A percentile compares a stretch with the other conserved stretches of the same genome.
These are phyloP conservation scores for Neonothopanus nambi DNA, from an alignment of 1,284 basidiomycete genomes.

Conservation along the genomic window DNA sequence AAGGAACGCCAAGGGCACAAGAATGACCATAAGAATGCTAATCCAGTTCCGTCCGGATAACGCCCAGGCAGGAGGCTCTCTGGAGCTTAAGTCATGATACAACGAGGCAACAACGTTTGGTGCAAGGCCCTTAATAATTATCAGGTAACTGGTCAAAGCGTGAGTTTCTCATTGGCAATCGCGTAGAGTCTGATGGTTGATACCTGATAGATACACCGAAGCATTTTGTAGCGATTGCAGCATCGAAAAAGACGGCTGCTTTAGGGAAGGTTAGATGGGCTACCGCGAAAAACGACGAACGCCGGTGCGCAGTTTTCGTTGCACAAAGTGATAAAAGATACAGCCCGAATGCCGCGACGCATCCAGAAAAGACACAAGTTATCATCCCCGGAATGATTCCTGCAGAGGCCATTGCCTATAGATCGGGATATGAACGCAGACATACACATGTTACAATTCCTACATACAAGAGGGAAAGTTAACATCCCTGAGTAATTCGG, in stretches of 20 bases:
- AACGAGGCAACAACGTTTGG: conserved; percentile 90
- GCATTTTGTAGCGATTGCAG: conserved; percentile 95
- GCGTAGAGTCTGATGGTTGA: conserved; percentile 19
- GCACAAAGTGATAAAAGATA: conserved; percentile 91
- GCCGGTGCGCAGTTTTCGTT: conserved; percentile 71
- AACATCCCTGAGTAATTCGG: conserved; percentile 64
- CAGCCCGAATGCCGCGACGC: conserved; percentile 82
- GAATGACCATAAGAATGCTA: conserved; percentile 75
- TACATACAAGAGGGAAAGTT: conserved; percentile 72
- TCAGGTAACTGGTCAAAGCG: conserved; percentile 67
- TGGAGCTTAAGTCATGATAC: conserved; percentile 74
- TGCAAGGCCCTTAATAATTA: conserved; percentile 93
- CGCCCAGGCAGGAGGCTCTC: conserved; percentile 70
- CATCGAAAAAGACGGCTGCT: conserved; percentile 85
- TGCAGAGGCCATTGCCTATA: conserved; percentile 80
- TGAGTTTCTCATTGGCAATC: conserved; percentile 11
- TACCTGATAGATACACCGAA: conserved; percentile 95
- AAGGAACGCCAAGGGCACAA: conserved; percentile 89
- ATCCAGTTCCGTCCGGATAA: conserved; percentile 86
- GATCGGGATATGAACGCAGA: conserved; percentile 12
- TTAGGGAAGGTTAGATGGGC: conserved; percentile 84
- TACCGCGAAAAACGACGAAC: conserved; percentile 87
- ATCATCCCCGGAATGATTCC: conserved; percentile 86
- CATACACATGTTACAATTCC: conserved; percentile 7
- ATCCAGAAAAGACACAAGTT: conserved; percentile 87